A percentile compares a stretch with the other conserved stretches of the same genome.
These are phyloP conservation scores for Cyberlindnera nakhonratchasimensis DNA, from an alignment of 805 yeast species.

Conservation along the genomic window DNA sequence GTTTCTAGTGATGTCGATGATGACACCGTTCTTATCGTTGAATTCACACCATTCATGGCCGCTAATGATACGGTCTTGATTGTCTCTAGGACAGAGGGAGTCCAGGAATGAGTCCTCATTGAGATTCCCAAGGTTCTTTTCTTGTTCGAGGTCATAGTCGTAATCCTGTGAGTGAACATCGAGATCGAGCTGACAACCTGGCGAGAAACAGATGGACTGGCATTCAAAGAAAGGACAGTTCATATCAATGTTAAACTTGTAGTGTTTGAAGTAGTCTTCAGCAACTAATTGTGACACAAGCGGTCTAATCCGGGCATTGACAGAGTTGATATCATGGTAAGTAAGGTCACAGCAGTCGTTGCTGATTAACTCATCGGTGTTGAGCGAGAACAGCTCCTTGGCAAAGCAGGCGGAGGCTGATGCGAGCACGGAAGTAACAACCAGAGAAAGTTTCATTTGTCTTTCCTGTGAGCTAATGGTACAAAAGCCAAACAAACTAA, in stretches of 20 bases:
- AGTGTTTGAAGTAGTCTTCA: constrained; percentile 79
- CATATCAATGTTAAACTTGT: constrained; percentile 70
- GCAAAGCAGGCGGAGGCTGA: constrained; percentile 6
- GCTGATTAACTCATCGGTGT: constrained; percentile 19
- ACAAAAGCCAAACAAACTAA: too few species aligned
- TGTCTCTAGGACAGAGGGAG: constrained; percentile 33
- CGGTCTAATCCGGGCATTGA: constrained; percentile 53
- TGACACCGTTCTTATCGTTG: constrained; percentile 69
- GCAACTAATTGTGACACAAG: constrained; percentile 53
- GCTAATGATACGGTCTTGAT: constrained; percentile 29
- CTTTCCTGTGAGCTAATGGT: too few species aligned
- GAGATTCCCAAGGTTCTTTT: constrained; percentile 38
- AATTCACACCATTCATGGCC: constrained; percentile 68
- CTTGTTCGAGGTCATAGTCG: constrained; percentile 20
- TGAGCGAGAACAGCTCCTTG: constrained; percentile 17
- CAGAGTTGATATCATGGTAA: constrained; percentile 45
- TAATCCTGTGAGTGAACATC: constrained; percentile 29
- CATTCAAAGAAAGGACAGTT: constrained; percentile 83
- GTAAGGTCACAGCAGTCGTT: constrained; percentile 37
- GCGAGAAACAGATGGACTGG: constrained; percentile 38
- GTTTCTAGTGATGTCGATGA: constrained; percentile 80
- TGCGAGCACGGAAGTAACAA: background rate
- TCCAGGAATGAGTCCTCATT: constrained; percentile 35
- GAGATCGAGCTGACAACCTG: constrained; percentile 29
- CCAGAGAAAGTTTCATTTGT: constrained; percentile 1